These are phyloP conservation scores for Trametes sp. DNA, from an alignment of 1,284 basidiomycete genomes.

Conservation along the genomic window DNA sequence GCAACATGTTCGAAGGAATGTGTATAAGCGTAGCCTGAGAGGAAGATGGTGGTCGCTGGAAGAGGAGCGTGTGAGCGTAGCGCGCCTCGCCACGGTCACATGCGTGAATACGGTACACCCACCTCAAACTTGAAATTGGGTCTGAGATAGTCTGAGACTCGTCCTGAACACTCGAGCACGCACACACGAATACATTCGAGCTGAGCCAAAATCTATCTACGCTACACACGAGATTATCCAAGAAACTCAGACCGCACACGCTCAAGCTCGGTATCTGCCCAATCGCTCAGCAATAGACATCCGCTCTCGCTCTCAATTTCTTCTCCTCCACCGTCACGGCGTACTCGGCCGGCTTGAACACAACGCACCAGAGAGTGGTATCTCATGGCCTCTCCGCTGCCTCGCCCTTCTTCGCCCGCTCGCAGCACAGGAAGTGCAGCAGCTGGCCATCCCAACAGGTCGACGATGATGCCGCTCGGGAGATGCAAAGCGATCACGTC, in stretches of 20 bases:
- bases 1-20: background rate
- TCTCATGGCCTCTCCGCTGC: constrained; percentile 60
- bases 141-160: too few relatives aligned
- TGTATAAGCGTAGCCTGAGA: background rate
- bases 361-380: constrained; percentile 73
- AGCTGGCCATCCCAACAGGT: constrained; percentile 95
- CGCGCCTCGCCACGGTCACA: background rate
- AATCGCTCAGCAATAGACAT: background rate
- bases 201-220: background rate
- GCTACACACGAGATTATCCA: background rate
- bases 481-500: constrained; percentile 67
- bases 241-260: too few relatives aligned
- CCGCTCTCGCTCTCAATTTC: constrained; percentile 6
- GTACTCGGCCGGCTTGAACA: constrained; percentile 62
- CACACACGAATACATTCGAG: too few relatives aligned
- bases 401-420: constrained; percentile 51
- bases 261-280: background rate
- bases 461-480: constrained; percentile 80
- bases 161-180: too few relatives aligned
- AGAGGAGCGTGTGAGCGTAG: too few relatives aligned
- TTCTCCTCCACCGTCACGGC: constrained; percentile 30
- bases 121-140: too few relatives aligned
- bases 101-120: constrained; percentile 2
- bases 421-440: constrained; percentile 82
- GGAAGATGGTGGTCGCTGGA: background rate